Evolutionary conservation across 163 green algal genomes (phyloP).

Genomic region (Chloromonas sp.): DNA sequence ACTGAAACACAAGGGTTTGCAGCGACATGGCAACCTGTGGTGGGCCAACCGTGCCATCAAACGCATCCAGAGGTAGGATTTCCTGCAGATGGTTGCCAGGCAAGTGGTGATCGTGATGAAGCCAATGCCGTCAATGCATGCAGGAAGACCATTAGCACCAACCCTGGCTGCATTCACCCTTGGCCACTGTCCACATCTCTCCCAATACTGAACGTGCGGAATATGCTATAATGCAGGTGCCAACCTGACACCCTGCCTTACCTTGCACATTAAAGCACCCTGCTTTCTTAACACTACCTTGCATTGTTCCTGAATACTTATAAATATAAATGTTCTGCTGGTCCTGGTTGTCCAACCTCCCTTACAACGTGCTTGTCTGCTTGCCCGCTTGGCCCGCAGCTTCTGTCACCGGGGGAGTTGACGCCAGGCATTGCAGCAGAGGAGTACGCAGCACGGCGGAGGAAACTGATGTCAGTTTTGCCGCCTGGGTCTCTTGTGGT

Average conservation of each 20-base stretch:
- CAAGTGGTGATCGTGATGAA: too few relatives aligned
- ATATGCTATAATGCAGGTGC: background rate
- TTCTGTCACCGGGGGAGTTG: slow-evolving; percentile 52
- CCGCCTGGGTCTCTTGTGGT: slow-evolving; percentile 53
- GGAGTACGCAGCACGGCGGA: slow-evolving; percentile 53
- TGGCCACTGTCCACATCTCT: background rate
- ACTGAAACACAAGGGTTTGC: too few relatives aligned
- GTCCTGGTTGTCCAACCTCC: background rate
- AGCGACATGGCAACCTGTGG: too few relatives aligned
- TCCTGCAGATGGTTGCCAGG: too few relatives aligned
- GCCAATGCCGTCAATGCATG: too few relatives aligned
- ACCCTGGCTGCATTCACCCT: too few relatives aligned
- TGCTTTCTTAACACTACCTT: background rate
- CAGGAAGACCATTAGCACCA: too few relatives aligned
- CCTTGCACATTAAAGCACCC: too few relatives aligned
- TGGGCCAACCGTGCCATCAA: too few relatives aligned
- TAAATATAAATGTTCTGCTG: too few relatives aligned
- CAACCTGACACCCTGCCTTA: background rate
- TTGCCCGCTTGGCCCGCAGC: slow-evolving; percentile 22
- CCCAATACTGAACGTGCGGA: background rate
- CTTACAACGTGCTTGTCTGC: background rate
- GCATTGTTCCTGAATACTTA: too few relatives aligned
- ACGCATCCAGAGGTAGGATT: too few relatives aligned
- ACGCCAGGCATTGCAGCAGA: slow-evolving; percentile 43
- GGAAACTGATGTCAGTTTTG: slow-evolving; percentile 42